A percentile compares a stretch with the other conserved stretches of the same genome.
Conservation (phyloP, 176 grass and related monocot genomes). For the Carex cristatella region DNA sequence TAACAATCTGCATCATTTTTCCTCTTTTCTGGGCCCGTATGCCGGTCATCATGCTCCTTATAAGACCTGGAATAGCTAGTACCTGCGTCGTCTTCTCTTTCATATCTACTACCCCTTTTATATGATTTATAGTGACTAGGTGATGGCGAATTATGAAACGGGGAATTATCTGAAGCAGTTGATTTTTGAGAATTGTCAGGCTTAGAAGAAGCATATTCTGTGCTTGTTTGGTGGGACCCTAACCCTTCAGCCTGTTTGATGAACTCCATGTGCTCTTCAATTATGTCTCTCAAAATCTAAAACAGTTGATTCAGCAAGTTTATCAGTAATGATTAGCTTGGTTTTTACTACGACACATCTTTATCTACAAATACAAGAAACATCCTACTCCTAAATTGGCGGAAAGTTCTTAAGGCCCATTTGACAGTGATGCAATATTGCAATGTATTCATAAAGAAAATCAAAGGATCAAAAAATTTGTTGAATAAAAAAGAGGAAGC, state of each 20-base stretch:
- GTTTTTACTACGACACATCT: not conserved
- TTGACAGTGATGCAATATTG: not conserved
- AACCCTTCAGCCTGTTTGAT: constrained; percentile 75
- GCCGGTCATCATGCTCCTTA: constrained; percentile 33
- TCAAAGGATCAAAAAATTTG: not conserved
- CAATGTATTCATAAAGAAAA: not conserved
- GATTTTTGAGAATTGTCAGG: constrained; percentile 27
- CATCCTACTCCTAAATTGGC: not conserved
- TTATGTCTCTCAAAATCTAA: constrained; percentile 96
- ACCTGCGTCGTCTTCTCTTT: constrained; percentile 26
- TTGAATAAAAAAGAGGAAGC: not conserved
- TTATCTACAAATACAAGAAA: not conserved
- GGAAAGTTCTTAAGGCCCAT: not conserved
- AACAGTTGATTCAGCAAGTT: constrained; percentile 10
- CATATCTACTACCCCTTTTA: not conserved
- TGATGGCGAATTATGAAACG: constrained; percentile 28
- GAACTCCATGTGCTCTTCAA: constrained; percentile 95
- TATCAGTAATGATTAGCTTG: not conserved
- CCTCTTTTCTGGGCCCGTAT: constrained; percentile 25
- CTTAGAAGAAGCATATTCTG: constrained; percentile 17
- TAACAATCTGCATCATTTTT: constrained; percentile 32
- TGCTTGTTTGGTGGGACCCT: constrained; percentile 40
- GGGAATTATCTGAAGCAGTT: constrained; percentile 23
- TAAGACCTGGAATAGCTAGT: constrained; percentile 30
- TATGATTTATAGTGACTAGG: constrained; percentile 36